phyloP scores from a whole-genome alignment of 768 basidiomycete species.

The Lactifluus pinguis region DNA sequence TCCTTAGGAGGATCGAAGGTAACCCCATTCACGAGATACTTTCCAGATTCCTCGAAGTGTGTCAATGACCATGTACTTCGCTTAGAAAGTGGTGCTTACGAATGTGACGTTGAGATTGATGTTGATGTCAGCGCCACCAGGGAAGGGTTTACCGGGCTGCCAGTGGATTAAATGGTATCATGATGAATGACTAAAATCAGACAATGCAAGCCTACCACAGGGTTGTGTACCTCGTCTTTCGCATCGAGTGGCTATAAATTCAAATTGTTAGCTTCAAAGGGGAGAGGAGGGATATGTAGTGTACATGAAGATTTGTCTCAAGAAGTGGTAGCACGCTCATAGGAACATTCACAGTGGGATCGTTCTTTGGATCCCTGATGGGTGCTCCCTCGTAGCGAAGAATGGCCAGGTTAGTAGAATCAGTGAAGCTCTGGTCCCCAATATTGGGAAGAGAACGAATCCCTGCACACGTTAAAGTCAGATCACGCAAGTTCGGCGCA shows the following conservation, averaged over 20 bases:
- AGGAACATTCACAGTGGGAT: background rate
- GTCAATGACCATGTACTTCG: background rate
- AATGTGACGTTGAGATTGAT: no score
- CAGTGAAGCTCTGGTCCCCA: background rate
- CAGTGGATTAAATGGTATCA: background rate
- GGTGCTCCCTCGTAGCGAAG: slow-evolving; percentile 20
- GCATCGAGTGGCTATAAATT: background rate
- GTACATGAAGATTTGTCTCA: background rate
- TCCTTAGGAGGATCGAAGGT: slow-evolving; percentile 33
- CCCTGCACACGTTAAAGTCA: background rate
- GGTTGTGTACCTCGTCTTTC: no score
- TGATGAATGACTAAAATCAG: background rate
- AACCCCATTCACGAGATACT: slow-evolving; percentile 29
- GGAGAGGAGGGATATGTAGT: background rate
- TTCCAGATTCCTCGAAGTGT: background rate
- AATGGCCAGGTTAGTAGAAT: slow-evolving; percentile 14
- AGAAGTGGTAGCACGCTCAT: background rate
- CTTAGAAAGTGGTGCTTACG: background rate
- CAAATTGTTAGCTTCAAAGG: background rate
- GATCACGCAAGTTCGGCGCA: background rate
- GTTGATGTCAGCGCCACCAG: no score
- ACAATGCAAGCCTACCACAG: background rate
- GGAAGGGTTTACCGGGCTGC: background rate
- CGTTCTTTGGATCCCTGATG: background rate
- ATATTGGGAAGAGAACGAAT: slow-evolving; percentile 11